A percentile compares a stretch with the other conserved stretches of the same genome.
Conservation (phyloP, 2,329 filamentous ascomycete genomes). For the Talaromyces sp. region DNA sequence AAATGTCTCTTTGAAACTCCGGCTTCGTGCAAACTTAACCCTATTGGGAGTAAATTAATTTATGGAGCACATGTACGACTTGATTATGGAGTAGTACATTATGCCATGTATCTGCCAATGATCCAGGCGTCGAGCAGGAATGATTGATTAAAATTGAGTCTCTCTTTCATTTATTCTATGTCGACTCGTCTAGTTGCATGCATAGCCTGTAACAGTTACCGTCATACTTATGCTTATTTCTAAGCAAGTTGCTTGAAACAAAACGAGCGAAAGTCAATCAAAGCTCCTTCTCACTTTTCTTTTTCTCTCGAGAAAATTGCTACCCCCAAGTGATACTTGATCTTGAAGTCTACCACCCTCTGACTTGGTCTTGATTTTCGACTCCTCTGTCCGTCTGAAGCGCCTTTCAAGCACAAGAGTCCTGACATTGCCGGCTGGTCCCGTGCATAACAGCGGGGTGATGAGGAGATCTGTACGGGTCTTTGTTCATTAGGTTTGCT, state of each 20-base stretch:
- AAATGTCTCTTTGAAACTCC: conserved; percentile 2
- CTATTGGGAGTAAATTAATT: conserved; percentile 5
- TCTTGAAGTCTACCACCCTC: not conserved
- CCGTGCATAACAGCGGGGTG: not conserved
- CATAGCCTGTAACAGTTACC: not conserved
- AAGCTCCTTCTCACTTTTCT: not conserved
- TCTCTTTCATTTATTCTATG: not conserved
- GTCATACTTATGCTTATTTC: conserved; percentile 5
- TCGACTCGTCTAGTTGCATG: conserved; percentile 2
- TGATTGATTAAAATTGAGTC: not conserved
- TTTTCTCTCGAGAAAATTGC: not conserved
- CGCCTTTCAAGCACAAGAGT: not conserved
- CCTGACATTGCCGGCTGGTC: conserved; percentile 4
- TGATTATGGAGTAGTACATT: not conserved
- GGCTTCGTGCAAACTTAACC: not conserved
- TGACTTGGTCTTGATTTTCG: not conserved
- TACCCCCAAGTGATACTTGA: not conserved
- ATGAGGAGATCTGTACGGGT: not conserved
- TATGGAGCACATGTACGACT: not conserved
- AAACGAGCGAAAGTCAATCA: not conserved
- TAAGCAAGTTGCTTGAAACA: conserved; percentile 2
- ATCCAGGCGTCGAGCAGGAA: not conserved
- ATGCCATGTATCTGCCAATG: not conserved
- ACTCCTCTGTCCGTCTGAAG: not conserved
- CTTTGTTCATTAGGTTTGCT: not conserved